Evolutionary conservation across 2,329 filamentous ascomycete genomes (phyloP).

Genomic region (Ascochyta rabiei): DNA sequence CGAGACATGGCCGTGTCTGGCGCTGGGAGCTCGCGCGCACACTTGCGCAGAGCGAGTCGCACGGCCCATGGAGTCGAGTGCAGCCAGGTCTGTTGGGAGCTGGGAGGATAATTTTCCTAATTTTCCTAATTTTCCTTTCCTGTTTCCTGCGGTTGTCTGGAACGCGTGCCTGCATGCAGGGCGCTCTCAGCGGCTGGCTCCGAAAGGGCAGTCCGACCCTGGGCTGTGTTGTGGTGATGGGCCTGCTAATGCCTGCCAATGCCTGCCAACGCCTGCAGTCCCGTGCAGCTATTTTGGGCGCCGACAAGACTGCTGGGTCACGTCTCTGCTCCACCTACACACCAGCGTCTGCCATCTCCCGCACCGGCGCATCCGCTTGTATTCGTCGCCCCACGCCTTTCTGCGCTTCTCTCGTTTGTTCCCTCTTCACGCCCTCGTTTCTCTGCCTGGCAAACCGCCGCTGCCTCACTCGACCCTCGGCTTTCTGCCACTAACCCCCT

Average conservation of each 20-base stretch:
- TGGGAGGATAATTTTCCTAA: constrained; percentile 1
- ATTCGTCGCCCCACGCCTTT: constrained; percentile 10
- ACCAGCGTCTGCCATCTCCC: constrained; percentile 11
- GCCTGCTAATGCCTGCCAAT: not conserved
- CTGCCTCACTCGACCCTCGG: constrained; percentile 8
- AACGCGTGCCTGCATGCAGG: not conserved
- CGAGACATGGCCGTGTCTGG: constrained; percentile 7
- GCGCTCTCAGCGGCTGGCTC: not conserved
- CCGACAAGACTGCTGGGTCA: not conserved
- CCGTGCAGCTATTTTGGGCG: constrained; percentile 11
- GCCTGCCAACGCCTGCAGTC: not conserved
- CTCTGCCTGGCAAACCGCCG: constrained; percentile 3
- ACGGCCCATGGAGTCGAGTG: not conserved
- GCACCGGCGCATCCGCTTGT: constrained; percentile 16
- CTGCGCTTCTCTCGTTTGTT: constrained; percentile 7
- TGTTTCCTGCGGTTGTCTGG: not conserved
- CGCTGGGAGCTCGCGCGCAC: not conserved
- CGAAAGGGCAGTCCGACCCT: not conserved
- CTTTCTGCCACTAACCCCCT: not conserved
- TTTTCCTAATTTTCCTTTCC: too few species aligned
- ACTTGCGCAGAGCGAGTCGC: not conserved
- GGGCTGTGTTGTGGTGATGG: not conserved
- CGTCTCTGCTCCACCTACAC: constrained; percentile 6
- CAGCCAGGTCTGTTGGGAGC: not conserved
- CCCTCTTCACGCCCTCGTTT: constrained; percentile 19